Base-by-base conservation (phyloP, 2,329 filamentous ascomycete species). In the Amauroascus verrucosus region DNA sequence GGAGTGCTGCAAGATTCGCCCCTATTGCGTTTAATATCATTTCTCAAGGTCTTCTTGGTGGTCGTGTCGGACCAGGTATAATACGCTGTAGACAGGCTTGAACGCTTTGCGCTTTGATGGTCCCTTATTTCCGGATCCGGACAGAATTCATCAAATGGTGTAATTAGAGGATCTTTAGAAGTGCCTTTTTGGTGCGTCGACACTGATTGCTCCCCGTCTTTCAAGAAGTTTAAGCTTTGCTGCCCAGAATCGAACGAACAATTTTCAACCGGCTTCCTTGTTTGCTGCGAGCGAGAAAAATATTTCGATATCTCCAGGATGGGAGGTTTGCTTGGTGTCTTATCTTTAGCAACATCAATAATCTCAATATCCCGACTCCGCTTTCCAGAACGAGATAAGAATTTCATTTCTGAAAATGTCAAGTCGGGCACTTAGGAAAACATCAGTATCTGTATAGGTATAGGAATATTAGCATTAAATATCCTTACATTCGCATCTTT, bases 351-450 rank as follows among this genome's bases (percentile, higher is more conserved):
- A n/a, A 11, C 32, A 16, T 49, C 28, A 9, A 14, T 20, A 16
- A 13, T 14, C 7, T 16, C 20, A 16, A n/a, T 9, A 6, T 18
- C 14, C 14, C 30, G 22, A 22, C 22, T 33, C 16, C 14, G 43
- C 28, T 33, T 56, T 8, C 13, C 24, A 14, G 40, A 24, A 18
- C 44, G 49, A 14, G 56, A 53, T n/a, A 75, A 64, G 56, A 77
- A 75, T 7, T 68, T 62, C 72, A 79, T 76, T 48, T 76, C 69
- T 24, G 77, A 77, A 57, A 79, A 81, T 1, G 69, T 67, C 16
- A 81, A 68, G 55, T 81, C 77, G 3, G 73, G 65, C 26, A 79
- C 79, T 80, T 20, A 30, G 14, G 44, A 9, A 45, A 24, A 18
- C 7, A 43, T 54, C 35, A 54, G 37, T 13, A 3, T 1, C 8